Conservation (phyloP, 805 yeast genomes). For the Candida bentonensis region DNA sequence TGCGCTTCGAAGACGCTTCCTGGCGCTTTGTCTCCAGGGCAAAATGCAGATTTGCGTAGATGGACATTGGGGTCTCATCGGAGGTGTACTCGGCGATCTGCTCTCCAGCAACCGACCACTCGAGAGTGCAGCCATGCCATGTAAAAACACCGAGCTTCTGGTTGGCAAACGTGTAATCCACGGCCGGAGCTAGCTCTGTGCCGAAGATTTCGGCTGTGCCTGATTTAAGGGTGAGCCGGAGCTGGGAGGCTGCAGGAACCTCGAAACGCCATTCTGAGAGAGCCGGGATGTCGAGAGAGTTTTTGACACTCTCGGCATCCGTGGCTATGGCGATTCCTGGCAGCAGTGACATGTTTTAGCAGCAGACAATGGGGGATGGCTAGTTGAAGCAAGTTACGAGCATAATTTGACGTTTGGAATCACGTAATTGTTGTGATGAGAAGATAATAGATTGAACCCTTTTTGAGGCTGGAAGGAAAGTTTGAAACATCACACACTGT, state of each 20-base stretch:
- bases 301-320: background rate
- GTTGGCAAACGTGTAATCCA: slow-evolving; percentile 44
- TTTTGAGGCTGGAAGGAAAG: too few relatives aligned
- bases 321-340: background rate
- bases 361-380: too few relatives aligned
- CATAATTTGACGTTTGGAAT: too few relatives aligned
- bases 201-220: slow-evolving; percentile 91
- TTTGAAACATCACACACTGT: too few relatives aligned
- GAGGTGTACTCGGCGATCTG: slow-evolving; percentile 40
- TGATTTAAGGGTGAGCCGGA: slow-evolving; percentile 36
- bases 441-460: too few relatives aligned
- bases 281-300: slow-evolving; percentile 16
- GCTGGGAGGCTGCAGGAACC: slow-evolving; percentile 35
- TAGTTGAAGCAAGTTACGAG: too few relatives aligned
- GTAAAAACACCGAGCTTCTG: slow-evolving; percentile 43
- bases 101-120: slow-evolving; percentile 25
- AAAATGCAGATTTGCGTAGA: slow-evolving; percentile 57
- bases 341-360: background rate
- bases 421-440: too few relatives aligned
- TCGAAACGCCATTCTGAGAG: slow-evolving; percentile 67
- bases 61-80: slow-evolving; percentile 55
- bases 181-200: slow-evolving; percentile 70
- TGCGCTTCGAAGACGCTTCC: slow-evolving; percentile 12
- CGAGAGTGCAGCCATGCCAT: slow-evolving; percentile 51
- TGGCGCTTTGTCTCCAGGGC: slow-evolving; percentile 47